Conservation (phyloP, 768 basidiomycete species). For the Coprinopsis sp. region DNA sequence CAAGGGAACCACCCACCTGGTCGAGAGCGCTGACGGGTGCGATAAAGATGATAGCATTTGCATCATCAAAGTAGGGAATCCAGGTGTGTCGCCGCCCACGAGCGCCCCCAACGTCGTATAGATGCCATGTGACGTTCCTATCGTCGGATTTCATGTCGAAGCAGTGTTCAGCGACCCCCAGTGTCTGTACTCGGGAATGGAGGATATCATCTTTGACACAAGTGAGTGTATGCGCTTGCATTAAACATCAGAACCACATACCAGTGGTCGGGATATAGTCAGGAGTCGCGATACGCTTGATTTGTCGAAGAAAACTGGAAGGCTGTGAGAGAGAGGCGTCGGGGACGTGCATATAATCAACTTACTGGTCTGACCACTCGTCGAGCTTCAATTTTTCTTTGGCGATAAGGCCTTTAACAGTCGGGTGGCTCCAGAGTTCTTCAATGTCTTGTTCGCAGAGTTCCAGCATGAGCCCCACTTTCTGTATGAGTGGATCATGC, state of each 20-base stretch:
- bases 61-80: slow-evolving; percentile 73
- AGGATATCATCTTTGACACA: slow-evolving; percentile 68
- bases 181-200: slow-evolving; percentile 86
- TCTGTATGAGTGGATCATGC: slow-evolving; percentile 53
- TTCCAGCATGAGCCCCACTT: slow-evolving; percentile 57
- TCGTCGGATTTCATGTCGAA: slow-evolving; percentile 81
- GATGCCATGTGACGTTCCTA: slow-evolving; percentile 68
- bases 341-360: slow-evolving; percentile 12
- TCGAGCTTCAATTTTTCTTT: slow-evolving; percentile 72
- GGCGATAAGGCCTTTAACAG: slow-evolving; percentile 62
- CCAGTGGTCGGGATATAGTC: slow-evolving; percentile 76
- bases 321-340: slow-evolving; percentile 7
- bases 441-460: slow-evolving; percentile 60
- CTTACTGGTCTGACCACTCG: slow-evolving; percentile 88
- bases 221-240: slow-evolving; percentile 26
- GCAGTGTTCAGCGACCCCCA: slow-evolving; percentile 81
- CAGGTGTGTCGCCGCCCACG: slow-evolving; percentile 71
- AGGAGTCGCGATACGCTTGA: slow-evolving; percentile 61
- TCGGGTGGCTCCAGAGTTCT: slow-evolving; percentile 68
- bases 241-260: slow-evolving; percentile 22
- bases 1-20: slow-evolving; percentile 40
- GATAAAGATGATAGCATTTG: slow-evolving; percentile 76
- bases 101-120: slow-evolving; percentile 70
- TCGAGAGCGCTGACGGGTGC: slow-evolving; percentile 78
- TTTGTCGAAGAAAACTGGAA: slow-evolving; percentile 68